phyloP scores from a whole-genome alignment of 306 rosid species.

The Luffa acutangula region DNA sequence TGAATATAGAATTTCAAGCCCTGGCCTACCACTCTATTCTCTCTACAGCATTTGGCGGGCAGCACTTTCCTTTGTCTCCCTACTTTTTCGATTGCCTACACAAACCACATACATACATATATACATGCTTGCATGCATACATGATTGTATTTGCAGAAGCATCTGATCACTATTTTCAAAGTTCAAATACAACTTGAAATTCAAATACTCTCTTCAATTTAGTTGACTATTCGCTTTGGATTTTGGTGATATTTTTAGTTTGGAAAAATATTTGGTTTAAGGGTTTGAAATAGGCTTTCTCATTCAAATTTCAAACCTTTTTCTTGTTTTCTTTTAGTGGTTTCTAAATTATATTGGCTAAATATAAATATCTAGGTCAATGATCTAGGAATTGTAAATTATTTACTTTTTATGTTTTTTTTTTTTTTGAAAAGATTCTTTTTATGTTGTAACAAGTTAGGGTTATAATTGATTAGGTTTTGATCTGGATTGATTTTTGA shows the following conservation, averaged over 20 bases:
- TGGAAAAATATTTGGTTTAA: not conserved
- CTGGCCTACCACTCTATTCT: slow-evolving; percentile 8
- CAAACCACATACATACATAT: not conserved
- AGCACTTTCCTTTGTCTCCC: slow-evolving; percentile 1
- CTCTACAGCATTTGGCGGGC: not conserved
- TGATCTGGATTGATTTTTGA: not conserved
- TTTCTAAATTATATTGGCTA: not conserved
- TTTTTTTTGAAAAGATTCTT: not conserved
- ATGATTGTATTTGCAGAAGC: not conserved
- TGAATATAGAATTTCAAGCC: not conserved
- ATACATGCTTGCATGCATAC: not conserved
- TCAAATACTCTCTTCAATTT: not conserved
- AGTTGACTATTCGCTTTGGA: not conserved
- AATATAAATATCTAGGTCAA: not conserved
- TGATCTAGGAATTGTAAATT: not conserved
- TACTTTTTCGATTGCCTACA: not conserved
- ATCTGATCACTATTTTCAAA: not conserved
- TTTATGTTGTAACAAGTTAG: not conserved
- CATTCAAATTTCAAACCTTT: not conserved
- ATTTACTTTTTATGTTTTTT: not conserved
- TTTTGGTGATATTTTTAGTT: not conserved
- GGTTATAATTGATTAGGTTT: not conserved
- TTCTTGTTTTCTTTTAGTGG: not conserved
- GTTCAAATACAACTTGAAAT: not conserved
- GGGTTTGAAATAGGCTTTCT: not conserved